These are phyloP conservation scores for Achlya hypogyna DNA, from an alignment of 352 stramenopile genomes.

Conservation along the genomic window DNA sequence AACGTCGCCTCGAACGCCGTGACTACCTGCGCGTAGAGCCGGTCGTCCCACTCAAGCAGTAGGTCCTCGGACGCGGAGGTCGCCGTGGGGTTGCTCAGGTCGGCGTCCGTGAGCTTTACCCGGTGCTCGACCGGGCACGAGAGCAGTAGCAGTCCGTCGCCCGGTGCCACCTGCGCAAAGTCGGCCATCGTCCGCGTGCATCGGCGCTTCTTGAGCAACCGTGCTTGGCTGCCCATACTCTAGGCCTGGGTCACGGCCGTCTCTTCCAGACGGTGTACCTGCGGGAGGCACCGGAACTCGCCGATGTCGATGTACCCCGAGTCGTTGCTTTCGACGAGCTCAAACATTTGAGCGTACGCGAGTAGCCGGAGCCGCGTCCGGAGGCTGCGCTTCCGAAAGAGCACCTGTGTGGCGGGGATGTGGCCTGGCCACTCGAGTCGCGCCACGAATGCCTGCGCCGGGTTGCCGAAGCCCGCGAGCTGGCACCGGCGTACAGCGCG, in stretches of 20 bases:
- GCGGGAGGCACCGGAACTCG: conserved; percentile 16
- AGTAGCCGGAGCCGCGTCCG: conserved; percentile 3
- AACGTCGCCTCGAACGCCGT: neutral
- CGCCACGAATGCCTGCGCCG: neutral
- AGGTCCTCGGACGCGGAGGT: neutral
- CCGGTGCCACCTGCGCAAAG: neutral
- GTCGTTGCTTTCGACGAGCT: conserved; percentile 7
- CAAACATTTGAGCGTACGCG: conserved; percentile 13
- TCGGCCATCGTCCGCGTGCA: neutral
- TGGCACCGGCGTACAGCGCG: conserved; percentile 13
- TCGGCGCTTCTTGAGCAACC: neutral
- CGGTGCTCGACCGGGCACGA: neutral
- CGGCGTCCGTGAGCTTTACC: neutral
- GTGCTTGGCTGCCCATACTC: neutral
- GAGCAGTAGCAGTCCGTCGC: neutral
- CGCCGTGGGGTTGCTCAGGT: neutral
- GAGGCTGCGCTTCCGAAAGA: neutral
- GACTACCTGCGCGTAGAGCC: neutral
- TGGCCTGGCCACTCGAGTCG: conserved; percentile 6
- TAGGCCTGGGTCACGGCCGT: neutral
- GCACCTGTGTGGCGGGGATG: neutral
- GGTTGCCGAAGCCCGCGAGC: conserved; percentile 3
- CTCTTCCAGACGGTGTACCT: neutral
- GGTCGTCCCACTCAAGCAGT: conserved; percentile 3
- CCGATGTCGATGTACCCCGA: conserved; percentile 19